A percentile compares a stretch with the other conserved stretches of the same genome.
Conservation (phyloP, 176 grass and related monocot genomes). For the Chloris gayana region DNA sequence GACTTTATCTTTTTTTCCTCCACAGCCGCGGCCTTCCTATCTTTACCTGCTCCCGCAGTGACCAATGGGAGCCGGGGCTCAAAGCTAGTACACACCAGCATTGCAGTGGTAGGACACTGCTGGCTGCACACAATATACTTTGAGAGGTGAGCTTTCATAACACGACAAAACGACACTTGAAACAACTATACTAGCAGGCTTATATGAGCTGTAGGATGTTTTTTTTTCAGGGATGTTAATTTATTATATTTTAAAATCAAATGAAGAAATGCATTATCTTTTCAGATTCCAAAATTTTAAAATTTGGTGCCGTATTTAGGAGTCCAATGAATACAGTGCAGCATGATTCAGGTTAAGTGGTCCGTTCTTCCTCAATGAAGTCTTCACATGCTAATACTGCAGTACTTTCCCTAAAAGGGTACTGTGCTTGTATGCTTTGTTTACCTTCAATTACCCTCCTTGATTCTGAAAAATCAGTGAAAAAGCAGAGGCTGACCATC, state of each 20-base stretch:
- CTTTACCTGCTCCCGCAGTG: constrained; percentile 8
- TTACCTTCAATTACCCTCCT: constrained; percentile 22
- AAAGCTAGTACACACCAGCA: constrained; percentile 14
- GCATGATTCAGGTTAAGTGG: not conserved
- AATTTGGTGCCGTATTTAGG: not conserved
- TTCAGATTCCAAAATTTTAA: not conserved
- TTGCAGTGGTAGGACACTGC: constrained; percentile 9
- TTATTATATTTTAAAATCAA: not conserved
- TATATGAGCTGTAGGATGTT: not conserved
- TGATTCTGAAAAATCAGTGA: constrained; percentile 36
- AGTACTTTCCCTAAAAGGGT: not conserved
- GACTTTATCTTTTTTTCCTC: constrained; percentile 37
- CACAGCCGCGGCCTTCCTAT: not conserved
- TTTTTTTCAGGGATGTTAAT: not conserved
- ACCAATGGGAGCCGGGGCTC: not conserved
- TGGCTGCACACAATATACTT: constrained; percentile 32
- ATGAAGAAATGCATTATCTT: not conserved
- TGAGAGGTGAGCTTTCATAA: not conserved
- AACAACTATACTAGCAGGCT: not conserved
- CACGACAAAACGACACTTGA: not conserved
- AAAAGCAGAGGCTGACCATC: constrained; percentile 51
- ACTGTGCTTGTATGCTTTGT: constrained; percentile 8
- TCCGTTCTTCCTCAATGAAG: not conserved
- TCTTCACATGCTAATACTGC: constrained; percentile 34
- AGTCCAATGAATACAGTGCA: not conserved